Evolutionary conservation across 2,329 filamentous ascomycete genomes (phyloP), one percentile per base, ranked within the genome.

Genomic region (Pestalotiopsis sp.): DNA sequence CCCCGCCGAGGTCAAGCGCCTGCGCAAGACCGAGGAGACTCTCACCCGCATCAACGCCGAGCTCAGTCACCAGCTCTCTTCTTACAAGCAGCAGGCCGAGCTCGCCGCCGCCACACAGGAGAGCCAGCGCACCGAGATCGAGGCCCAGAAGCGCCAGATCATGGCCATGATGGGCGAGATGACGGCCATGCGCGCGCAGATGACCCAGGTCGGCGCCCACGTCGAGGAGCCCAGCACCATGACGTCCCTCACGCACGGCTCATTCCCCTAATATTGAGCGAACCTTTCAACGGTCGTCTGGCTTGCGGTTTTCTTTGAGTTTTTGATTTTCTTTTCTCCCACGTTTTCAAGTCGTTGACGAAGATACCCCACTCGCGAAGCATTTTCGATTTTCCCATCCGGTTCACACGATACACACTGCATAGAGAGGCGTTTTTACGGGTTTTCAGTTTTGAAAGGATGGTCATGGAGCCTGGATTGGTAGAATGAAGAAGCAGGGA

Each of bases 11-110:
- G 80, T 92, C 70, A 92, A 92, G 80, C 85, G 90, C 41, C 81
- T 94, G 45, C 85, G 87, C n/a, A 82, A 83, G 61, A 91, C 93
- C 77, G 90, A 91, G 69, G 84, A 89, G 71, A 87, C 90, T 73
- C 81, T 91, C 61, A 83, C 83, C 71, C 76, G 79, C 17, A 20
- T 39, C 59, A 62, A 62, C 27, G 59, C 27, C 27, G 59, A 62
- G 27, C 59, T 62, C 13, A 39, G 9, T 17, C 59, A 31, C 17
- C 83, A 87, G 68, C 80, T 87, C 70, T 81, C 86, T 52, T 79
- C 83, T 57, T 86, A 88, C 70, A 83, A 79, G 20, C 81, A 81
- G 58, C 83, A 62, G 31, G 27, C 61, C 11, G 61, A 49, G 38
- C 13, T 12, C n/a, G 31, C 27, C n/a, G 27, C 59, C 38, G 25